Evolutionary conservation across 2,329 filamentous ascomycete species (phyloP).

Genomic region (Cercospora canescens): DNA sequence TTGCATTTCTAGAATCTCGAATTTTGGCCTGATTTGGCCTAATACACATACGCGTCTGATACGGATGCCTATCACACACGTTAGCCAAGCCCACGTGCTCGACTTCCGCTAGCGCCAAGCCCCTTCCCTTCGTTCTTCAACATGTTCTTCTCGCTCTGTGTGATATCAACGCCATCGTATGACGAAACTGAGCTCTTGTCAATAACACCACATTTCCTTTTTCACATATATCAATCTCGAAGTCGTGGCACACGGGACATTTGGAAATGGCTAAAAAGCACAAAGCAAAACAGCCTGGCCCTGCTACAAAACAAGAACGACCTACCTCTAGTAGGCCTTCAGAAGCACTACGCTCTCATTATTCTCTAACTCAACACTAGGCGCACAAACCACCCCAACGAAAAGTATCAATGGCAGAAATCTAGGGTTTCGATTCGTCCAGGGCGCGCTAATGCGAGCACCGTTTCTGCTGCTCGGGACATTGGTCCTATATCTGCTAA

Average conservation of each 20-base stretch:
- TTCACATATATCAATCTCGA: not conserved
- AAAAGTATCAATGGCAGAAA: not conserved
- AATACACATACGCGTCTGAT: too few species aligned
- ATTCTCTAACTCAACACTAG: not conserved
- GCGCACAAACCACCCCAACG: not conserved
- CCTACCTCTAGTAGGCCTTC: not conserved
- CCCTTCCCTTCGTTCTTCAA: not conserved
- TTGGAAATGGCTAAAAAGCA: not conserved
- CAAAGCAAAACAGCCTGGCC: not conserved
- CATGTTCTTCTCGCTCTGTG: not conserved
- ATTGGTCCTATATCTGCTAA: not conserved
- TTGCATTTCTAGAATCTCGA: too few species aligned
- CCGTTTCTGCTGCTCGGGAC: not conserved
- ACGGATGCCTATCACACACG: too few species aligned
- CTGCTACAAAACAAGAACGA: not conserved
- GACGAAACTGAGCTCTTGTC: not conserved
- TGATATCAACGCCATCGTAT: not conserved
- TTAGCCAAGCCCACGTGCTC: conserved; percentile 3
- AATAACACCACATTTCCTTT: not conserved
- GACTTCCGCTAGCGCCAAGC: not conserved
- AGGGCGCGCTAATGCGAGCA: conserved; percentile 1
- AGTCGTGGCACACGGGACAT: not conserved
- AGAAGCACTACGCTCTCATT: not conserved
- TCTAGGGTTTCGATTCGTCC: not conserved
- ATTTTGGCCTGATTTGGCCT: too few species aligned